Percentiles rank a stretch among this genome's conserved stretches.
Conservation (phyloP, 2,329 filamentous ascomycete genomes). For the Cordyceps farinosa region DNA sequence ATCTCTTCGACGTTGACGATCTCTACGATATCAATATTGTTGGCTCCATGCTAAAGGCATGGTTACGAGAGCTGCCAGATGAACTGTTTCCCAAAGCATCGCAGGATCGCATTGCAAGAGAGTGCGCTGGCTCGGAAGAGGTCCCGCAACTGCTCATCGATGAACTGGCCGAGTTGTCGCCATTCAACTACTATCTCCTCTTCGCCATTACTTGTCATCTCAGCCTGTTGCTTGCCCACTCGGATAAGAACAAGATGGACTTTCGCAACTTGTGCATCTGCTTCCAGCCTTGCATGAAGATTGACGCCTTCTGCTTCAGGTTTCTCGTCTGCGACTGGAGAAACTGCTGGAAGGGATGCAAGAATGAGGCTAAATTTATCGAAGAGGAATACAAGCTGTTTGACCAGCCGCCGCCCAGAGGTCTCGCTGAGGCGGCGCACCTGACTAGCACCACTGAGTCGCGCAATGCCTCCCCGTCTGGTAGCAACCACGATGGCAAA, state of each 20-base stretch:
- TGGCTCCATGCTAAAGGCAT: conserved; percentile 92
- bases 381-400: conserved; percentile 64
- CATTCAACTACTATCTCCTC: conserved; percentile 95
- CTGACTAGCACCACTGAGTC: conserved; percentile 19
- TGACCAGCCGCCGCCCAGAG: conserved; percentile 53
- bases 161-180: conserved; percentile 88
- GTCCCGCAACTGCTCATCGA: conserved; percentile 86
- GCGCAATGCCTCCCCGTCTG: conserved; percentile 38
- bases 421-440: conserved; percentile 38
- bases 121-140: conserved; percentile 73
- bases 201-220: conserved; percentile 97
- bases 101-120: conserved; percentile 74
- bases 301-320: conserved; percentile 91
- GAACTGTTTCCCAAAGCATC: conserved; percentile 84
- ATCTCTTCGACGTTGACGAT: conserved; percentile 81
- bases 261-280: conserved; percentile 94
- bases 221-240: conserved; percentile 83
- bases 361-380: conserved; percentile 78
- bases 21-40: conserved; percentile 96
- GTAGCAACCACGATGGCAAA: conserved; percentile 51
- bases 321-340: conserved; percentile 95
- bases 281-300: conserved; percentile 95
- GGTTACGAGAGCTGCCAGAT: conserved; percentile 91
- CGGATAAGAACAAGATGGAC: conserved; percentile 97
- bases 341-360: conserved; percentile 95